A percentile compares a stretch with the other conserved stretches of the same genome.
Conservation (phyloP, 192 early-diverging fungal species). For the Coemansia sp. region DNA sequence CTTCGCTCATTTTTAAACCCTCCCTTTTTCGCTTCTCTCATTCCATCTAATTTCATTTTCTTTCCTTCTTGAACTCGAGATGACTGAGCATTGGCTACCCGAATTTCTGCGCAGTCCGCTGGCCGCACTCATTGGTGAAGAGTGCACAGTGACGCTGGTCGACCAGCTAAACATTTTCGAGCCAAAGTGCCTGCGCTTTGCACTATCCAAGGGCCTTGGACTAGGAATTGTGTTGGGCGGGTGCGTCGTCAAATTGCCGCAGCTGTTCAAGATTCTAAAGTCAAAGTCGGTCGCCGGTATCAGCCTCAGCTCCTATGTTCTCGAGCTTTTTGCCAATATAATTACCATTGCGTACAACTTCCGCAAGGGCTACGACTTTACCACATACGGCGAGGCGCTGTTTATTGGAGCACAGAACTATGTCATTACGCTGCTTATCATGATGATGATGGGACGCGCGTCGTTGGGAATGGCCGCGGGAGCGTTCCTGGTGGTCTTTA, state of each 20-base stretch:
- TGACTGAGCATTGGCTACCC: slow-evolving; percentile 59
- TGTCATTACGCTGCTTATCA: slow-evolving; percentile 72
- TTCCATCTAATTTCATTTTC: neutral
- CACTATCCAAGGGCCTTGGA: slow-evolving; percentile 88
- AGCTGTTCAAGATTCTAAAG: slow-evolving; percentile 88
- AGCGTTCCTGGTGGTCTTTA: slow-evolving; percentile 48
- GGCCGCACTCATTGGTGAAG: slow-evolving; percentile 75
- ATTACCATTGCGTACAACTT: slow-evolving; percentile 87
- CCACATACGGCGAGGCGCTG: slow-evolving; percentile 82
- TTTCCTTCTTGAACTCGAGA: neutral
- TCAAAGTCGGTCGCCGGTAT: slow-evolving; percentile 77
- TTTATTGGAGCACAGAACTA: slow-evolving; percentile 88
- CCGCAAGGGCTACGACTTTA: slow-evolving; percentile 82
- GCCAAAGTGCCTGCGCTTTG: slow-evolving; percentile 75
- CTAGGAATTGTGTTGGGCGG: slow-evolving; percentile 93
- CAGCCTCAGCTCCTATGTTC: slow-evolving; percentile 73
- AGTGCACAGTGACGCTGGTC: slow-evolving; percentile 76
- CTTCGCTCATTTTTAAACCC: neutral
- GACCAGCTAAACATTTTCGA: slow-evolving; percentile 73
- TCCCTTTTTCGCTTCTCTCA: neutral
- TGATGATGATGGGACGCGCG: slow-evolving; percentile 59
- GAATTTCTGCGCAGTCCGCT: slow-evolving; percentile 65
- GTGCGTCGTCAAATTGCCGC: slow-evolving; percentile 94
- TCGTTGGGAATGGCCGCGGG: slow-evolving; percentile 30
- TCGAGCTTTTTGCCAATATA: slow-evolving; percentile 82